phyloP scores from a whole-genome alignment of 176 grass and related monocot species.

The Aegilops bicornis region DNA sequence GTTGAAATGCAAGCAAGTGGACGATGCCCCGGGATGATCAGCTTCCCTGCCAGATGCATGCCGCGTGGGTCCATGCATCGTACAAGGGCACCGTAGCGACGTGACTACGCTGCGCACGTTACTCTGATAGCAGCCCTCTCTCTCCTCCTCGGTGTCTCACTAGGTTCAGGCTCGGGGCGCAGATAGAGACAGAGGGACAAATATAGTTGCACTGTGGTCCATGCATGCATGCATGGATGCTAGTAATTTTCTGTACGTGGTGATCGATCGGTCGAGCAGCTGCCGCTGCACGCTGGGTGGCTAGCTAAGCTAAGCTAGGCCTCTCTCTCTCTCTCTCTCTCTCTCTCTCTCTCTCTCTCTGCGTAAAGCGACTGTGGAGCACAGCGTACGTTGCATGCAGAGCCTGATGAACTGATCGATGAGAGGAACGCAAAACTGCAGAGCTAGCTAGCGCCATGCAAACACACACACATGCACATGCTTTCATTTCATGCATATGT shows the following conservation, averaged over 20 bases:
- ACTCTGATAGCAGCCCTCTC: background rate
- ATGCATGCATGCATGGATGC: background rate
- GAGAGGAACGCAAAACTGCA: background rate
- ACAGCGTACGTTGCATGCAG: slow-evolving; percentile 1
- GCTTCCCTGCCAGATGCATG: slow-evolving; percentile 29
- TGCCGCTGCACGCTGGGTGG: background rate
- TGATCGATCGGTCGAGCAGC: slow-evolving; percentile 19
- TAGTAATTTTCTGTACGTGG: background rate
- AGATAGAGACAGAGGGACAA: slow-evolving; percentile 15
- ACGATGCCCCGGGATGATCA: too few species aligned
- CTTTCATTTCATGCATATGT: background rate
- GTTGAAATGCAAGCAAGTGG: too few species aligned
- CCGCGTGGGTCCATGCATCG: background rate
- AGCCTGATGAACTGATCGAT: background rate
- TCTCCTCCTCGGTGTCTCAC: background rate
- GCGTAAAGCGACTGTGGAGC: slow-evolving; percentile 17
- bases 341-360: background rate
- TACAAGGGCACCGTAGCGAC: background rate
- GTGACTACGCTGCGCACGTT: slow-evolving; percentile 34
- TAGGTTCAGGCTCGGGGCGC: background rate
- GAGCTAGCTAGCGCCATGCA: background rate
- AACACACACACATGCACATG: background rate
- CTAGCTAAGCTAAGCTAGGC: background rate
- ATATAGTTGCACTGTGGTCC: slow-evolving; percentile 28
- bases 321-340: background rate